A percentile compares a stretch with the other conserved stretches of the same genome.
Conservation (phyloP, 1,284 basidiomycete genomes). For the Polyporus tsugae region DNA sequence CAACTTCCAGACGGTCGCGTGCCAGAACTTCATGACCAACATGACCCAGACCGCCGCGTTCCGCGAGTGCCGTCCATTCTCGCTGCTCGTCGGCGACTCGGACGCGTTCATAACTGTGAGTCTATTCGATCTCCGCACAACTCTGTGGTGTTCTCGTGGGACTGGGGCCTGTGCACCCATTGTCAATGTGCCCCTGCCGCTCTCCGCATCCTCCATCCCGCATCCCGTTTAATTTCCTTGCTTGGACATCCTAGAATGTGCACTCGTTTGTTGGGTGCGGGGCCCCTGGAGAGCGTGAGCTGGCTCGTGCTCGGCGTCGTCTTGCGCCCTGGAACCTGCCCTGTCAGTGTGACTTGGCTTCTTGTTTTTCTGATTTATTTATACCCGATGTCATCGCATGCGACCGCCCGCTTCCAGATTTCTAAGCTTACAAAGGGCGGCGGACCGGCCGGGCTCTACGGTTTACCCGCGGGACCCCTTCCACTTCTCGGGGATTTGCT, state of each 20-base stretch:
- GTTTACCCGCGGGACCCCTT: constrained; percentile 20
- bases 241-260: background rate
- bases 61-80: constrained; percentile 77
- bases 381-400: constrained; percentile 2
- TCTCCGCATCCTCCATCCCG: background rate
- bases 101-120: constrained; percentile 63
- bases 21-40: constrained; percentile 74
- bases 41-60: constrained; percentile 73
- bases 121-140: constrained; percentile 28
- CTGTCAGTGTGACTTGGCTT: background rate
- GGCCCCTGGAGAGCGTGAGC: background rate
- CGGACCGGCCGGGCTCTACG: constrained; percentile 13
- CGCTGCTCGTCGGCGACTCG: constrained; percentile 70
- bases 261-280: background rate
- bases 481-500: background rate
- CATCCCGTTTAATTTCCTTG: background rate
- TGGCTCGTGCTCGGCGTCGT: background rate
- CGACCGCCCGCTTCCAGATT: background rate
- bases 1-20: constrained; percentile 70
- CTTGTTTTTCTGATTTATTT: constrained; percentile 4
- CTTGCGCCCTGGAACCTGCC: background rate
- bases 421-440: background rate
- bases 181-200: background rate
- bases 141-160: constrained; percentile 11
- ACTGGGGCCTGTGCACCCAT: background rate